Percentiles rank a stretch among this genome's conserved stretches.
phyloP scores from a whole-genome alignment of 768 basidiomycete genomes.

The Phanerochaete carnosa region DNA sequence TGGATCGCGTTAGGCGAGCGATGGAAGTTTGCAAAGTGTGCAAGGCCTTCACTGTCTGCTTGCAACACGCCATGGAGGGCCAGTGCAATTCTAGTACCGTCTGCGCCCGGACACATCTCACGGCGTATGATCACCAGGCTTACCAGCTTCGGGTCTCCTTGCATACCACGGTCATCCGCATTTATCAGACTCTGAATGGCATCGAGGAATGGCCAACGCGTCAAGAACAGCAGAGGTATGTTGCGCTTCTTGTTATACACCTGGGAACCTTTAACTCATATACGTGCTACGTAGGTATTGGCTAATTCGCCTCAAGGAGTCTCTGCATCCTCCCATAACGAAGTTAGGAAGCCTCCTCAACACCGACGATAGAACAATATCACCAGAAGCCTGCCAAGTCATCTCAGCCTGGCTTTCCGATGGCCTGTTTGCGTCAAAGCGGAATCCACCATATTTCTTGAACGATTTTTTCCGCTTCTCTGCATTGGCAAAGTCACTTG shows the following conservation, averaged over 20 bases:
- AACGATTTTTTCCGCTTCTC: neutral
- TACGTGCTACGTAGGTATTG: neutral
- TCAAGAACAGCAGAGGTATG: neutral
- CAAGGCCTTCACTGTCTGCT: neutral
- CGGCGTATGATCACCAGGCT: slow-evolving; percentile 21
- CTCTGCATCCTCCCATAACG: neutral
- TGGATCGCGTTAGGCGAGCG: neutral
- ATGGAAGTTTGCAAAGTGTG: neutral
- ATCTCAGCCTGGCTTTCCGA: neutral
- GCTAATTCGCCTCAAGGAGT: neutral
- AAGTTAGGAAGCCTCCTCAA: neutral
- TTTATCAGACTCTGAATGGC: slow-evolving; percentile 22
- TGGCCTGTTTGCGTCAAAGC: neutral
- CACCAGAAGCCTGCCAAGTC: neutral
- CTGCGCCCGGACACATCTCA: slow-evolving; percentile 30
- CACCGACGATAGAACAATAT: neutral
- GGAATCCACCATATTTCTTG: neutral
- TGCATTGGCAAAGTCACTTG: neutral
- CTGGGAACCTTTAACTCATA: neutral
- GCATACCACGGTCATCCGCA: slow-evolving; percentile 46
- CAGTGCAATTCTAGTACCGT: neutral
- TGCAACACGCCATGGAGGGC: neutral
- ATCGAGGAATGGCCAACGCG: neutral
- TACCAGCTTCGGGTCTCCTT: slow-evolving; percentile 41
- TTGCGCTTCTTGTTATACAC: neutral